Base-by-base conservation (phyloP, 2,329 filamentous ascomycete genomes). In the Colletotrichum siamense region DNA sequence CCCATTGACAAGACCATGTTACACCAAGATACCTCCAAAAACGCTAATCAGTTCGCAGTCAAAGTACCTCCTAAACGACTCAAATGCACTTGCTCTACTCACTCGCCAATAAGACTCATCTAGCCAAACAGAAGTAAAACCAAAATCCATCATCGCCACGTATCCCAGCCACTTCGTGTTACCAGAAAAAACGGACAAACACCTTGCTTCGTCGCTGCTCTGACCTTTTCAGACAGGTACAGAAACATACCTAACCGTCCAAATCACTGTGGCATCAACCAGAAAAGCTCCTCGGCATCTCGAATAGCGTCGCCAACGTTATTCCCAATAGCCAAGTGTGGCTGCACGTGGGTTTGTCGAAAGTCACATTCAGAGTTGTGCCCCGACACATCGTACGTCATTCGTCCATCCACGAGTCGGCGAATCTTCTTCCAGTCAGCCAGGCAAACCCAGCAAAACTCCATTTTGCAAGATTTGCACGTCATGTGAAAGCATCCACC, bases 401-500 rank as follows among this genome's bases (percentile, higher is more conserved):
- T 22, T 13, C n/a, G 55, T 24, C 55, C 55, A 28, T 59, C 26
- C 13, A 59, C 16, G 55, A 62, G 1, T 22, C 44, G 44, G 44
- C 18, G n/a, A 12, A 81, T 79, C 3, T 66, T 67, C 15, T 34
- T 64, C 79, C 79, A 81, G 34, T 79, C 78, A n/a, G 80, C 80
- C 15, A 81, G 64, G 34, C 81, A 83, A 66, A 79, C 77, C 82
- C 82, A 83, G 79, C 82, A 83, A 70, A 83, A 87, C 78, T 86
- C 83, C 66, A 83, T 82, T 24, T 81, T 79, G 78, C 85, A 87
- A 61, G 81, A 81, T 13, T 81, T 75, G 78, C 85, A 86, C 1
- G 83, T 85, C 85, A 86, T 86, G 77, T 86, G 85, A 74, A 84
- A 85, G 74, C 84, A 87, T 0, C 85, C 84, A 1, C 81, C 83